A percentile compares a stretch with the other conserved stretches of the same genome.
Conservation (phyloP, 1,284 basidiomycete species). For the Meira nashicola region DNA sequence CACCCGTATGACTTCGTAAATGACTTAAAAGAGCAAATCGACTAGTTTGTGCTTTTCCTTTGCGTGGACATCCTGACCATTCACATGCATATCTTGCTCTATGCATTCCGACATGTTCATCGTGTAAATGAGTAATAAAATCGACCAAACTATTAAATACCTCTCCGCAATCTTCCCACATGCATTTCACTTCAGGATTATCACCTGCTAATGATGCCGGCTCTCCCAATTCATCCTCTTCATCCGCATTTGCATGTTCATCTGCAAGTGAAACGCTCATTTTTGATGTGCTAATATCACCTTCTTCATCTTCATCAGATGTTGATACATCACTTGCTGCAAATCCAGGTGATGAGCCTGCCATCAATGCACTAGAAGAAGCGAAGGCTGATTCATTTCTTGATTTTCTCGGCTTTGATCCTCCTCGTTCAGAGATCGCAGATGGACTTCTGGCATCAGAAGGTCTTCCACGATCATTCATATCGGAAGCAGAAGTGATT, state of each 20-base stretch:
- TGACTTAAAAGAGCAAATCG: constrained; percentile 82
- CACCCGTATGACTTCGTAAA: constrained; percentile 73
- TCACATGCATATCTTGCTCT: constrained; percentile 81
- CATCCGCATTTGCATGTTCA: constrained; percentile 22
- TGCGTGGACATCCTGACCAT: constrained; percentile 73
- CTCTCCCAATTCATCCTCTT: constrained; percentile 21
- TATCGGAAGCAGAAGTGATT: background rate
- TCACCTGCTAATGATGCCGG: constrained; percentile 11
- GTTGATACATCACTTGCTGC: constrained; percentile 7
- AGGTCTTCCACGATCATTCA: background rate
- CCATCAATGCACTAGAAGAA: background rate
- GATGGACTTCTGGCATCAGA: background rate
- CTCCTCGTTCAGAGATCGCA: background rate
- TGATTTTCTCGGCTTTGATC: background rate
- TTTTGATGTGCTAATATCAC: background rate
- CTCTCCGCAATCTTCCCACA: constrained; percentile 71
- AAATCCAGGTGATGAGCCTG: background rate
- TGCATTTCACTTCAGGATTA: constrained; percentile 56
- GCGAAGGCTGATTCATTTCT: background rate
- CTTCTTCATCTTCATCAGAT: constrained; percentile 2
- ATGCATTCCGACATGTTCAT: constrained; percentile 74
- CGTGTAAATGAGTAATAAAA: constrained; percentile 72
- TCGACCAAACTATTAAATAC: constrained; percentile 67
- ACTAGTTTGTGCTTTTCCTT: constrained; percentile 75
- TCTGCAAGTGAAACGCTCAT: background rate